Conservation (phyloP, 2,329 filamentous ascomycete species). For the Drechslerella dactyloides region DNA sequence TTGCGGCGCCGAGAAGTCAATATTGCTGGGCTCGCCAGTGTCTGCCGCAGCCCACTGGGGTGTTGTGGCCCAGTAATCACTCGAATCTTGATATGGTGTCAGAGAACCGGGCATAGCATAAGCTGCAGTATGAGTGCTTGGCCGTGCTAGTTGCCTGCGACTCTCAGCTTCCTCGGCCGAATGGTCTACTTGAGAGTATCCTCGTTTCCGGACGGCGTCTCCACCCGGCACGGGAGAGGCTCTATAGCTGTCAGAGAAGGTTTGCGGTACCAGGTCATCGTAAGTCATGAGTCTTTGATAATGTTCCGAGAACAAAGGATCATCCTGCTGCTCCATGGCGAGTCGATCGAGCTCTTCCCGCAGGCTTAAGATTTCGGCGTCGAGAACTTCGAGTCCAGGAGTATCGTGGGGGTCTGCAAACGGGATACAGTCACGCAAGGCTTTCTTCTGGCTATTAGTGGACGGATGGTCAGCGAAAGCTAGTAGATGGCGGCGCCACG, state of each 20-base stretch:
- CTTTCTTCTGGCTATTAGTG: slow-evolving; percentile 23
- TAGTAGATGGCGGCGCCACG: not conserved
- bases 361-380: slow-evolving; percentile 26
- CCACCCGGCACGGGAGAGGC: not conserved
- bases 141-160: slow-evolving; percentile 22
- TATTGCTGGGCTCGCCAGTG: no score
- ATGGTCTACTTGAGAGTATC: slow-evolving; percentile 34
- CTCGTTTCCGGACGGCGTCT: slow-evolving; percentile 19
- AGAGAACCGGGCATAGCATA: not conserved
- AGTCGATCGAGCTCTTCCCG: slow-evolving; percentile 27
- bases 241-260: not conserved
- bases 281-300: not conserved
- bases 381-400: slow-evolving; percentile 23
- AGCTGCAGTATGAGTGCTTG: slow-evolving; percentile 1
- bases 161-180: slow-evolving; percentile 21
- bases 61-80: no score
- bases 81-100: not conserved
- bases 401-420: slow-evolving; percentile 21
- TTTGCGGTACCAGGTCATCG: not conserved
- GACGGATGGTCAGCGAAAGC: slow-evolving; percentile 6
- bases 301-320: slow-evolving; percentile 1
- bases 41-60: no score
- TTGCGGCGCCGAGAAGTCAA: no score
- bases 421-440: slow-evolving; percentile 30
- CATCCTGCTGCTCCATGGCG: slow-evolving; percentile 24